Conservation (phyloP, 1,284 basidiomycete species). For the Cryptococcus floricola region DNA sequence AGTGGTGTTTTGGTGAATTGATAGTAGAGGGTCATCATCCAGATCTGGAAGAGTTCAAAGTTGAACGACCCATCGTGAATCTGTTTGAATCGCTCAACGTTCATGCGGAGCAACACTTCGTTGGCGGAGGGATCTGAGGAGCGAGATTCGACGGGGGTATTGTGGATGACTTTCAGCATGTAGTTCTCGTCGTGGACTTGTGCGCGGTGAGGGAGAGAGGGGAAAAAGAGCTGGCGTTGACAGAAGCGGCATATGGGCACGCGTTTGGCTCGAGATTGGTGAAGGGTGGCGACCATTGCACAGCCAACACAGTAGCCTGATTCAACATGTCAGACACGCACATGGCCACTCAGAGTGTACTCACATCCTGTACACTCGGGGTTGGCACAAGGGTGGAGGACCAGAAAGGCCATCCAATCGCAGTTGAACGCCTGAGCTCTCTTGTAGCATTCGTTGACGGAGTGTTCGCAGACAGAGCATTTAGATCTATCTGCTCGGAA, state of each 20-base stretch:
- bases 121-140: background rate
- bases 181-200: background rate
- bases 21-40: background rate
- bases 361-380: background rate
- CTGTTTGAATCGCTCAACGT: background rate
- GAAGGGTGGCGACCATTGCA: background rate
- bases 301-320: background rate
- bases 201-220: background rate
- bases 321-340: background rate
- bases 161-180: background rate
- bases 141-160: background rate
- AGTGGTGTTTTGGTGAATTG: background rate
- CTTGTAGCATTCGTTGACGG: background rate
- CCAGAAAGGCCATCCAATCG: background rate
- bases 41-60: background rate
- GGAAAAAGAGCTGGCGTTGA: background rate
- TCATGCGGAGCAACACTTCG: background rate
- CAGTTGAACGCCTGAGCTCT: background rate
- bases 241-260: background rate
- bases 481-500: background rate
- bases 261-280: background rate
- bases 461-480: background rate
- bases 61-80: background rate
- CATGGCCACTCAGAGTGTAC: background rate
- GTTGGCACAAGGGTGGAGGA: background rate